Percentiles rank a stretch among this genome's conserved stretches.
Evolutionary conservation across 495 filamentous ascomycete species (phyloP).

Genomic region (Xylaria castorea): DNA sequence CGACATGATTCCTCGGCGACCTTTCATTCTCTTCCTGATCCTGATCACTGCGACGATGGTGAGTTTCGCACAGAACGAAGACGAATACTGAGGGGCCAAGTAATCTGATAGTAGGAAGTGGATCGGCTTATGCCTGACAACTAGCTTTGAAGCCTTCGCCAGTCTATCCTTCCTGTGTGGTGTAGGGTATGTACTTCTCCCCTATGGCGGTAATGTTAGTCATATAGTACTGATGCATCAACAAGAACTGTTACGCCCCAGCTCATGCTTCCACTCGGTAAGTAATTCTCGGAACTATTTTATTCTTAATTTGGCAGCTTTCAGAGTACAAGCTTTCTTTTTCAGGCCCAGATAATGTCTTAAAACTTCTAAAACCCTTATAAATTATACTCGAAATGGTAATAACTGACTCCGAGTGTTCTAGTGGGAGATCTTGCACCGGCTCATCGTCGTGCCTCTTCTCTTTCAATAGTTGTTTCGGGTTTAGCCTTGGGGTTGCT

Average conservation of each 20-base stretch:
- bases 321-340: no score
- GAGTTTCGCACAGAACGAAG: slow-evolving; percentile 28
- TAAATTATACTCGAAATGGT: background rate
- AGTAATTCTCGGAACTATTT: no score
- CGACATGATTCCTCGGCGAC: slow-evolving; percentile 70
- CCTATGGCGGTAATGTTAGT: background rate
- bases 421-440: slow-evolving; percentile 74
- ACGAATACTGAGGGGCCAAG: background rate
- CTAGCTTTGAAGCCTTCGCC: slow-evolving; percentile 66
- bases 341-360: no score
- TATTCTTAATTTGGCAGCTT: background rate
- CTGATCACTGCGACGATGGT: slow-evolving; percentile 71
- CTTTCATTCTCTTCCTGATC: slow-evolving; percentile 71
- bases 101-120: slow-evolving; percentile 41
- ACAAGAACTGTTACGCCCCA: slow-evolving; percentile 76
- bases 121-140: slow-evolving; percentile 74
- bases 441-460: slow-evolving; percentile 66
- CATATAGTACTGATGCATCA: slow-evolving; percentile 12
- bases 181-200: slow-evolving; percentile 44
- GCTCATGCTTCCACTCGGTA: slow-evolving; percentile 77
- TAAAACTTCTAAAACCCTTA: background rate
- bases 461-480: slow-evolving; percentile 71
- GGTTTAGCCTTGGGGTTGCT: slow-evolving; percentile 74
- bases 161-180: slow-evolving; percentile 70
- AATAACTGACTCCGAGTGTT: background rate